These are phyloP conservation scores for Dactylorhiza incarnata DNA, from an alignment of 106 monocot species.

Conservation along the genomic window DNA sequence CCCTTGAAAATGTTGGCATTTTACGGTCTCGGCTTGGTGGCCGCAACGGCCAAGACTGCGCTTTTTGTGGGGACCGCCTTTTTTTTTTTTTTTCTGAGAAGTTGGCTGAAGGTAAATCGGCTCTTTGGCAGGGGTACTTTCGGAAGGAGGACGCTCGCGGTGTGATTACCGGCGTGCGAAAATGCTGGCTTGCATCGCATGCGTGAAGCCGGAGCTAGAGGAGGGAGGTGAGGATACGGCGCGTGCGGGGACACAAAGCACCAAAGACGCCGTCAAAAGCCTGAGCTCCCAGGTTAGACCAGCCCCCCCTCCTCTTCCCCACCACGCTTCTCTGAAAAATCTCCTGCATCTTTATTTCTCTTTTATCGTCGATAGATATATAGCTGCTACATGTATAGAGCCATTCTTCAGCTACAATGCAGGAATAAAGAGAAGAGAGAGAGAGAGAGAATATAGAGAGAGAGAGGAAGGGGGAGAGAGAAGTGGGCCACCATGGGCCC, in stretches of 20 bases:
- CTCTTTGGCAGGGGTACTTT: not conserved
- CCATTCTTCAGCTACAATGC: not conserved
- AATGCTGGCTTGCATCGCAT: slow-evolving; percentile 9
- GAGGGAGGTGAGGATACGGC: slow-evolving; percentile 2
- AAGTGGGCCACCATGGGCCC: not conserved
- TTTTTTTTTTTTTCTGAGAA: not conserved
- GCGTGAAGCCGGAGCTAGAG: slow-evolving; percentile 9
- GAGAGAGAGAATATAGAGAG: not conserved
- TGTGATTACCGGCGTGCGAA: not conserved
- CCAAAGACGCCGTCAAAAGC: slow-evolving; percentile 14
- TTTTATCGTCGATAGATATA: not conserved
- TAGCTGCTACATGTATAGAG: not conserved
- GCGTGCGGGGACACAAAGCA: slow-evolving; percentile 8
- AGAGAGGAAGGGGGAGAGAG: too few species aligned
- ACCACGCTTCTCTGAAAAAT: not conserved
- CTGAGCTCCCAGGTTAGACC: slow-evolving; percentile 9
- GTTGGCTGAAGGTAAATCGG: not conserved
- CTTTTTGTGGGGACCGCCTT: not conserved
- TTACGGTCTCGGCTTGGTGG: not conserved
- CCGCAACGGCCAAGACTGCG: slow-evolving; percentile 1
- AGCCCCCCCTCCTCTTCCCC: not conserved
- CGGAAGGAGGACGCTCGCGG: not conserved
- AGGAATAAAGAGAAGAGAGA: not conserved
- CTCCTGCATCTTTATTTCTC: not conserved
- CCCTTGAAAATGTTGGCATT: not conserved